Evolutionary conservation across 306 rosid genomes (phyloP), one percentile per base, ranked within the genome.

Genomic region (Lablab purpureus): DNA sequence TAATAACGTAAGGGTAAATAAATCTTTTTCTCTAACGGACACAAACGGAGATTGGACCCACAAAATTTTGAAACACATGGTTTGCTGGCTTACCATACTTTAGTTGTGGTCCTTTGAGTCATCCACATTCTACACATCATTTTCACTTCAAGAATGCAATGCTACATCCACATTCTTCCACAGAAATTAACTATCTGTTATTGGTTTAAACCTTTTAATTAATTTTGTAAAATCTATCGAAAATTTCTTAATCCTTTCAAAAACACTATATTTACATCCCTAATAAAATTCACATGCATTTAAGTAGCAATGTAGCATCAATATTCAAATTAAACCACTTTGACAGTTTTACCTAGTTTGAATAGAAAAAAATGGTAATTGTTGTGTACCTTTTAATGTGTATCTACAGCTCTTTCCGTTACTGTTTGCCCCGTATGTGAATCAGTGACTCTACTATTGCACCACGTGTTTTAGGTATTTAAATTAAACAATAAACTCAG

Each of bases 101-200:
- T 63, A 30, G 52, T 54, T 46, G 80, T 76, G 73, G 80, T 76
- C 73, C 80, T 47, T 45, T 60, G 14, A 14, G 12, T 62, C 15
- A 43, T 27, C 8, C 30, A 45, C 49, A 63, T 41, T 27, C 19
- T 14, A 45, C 49, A 63, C 45, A n/a, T 63, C 63, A 60, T 60
- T 60, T 75, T 75, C 71, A 62, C 34, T 46, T 45, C 9, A 45
- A 22, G 19, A 18, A 25, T 13, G 45, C 37, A 28, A 45, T 0
- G 14, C 36, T 14, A 27, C n/a, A n/a, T n/a, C n/a, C n/a, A n/a
- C n/a, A n/a, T 8, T 8, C 11, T 37, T 37, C 43, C 10, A 37
- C 43, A 37, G 11, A 37, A 37, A 37, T 7, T 8, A 37, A 8
- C 8, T 9, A 37, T 37, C 2, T 37, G 11, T 36, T 36, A 3